A percentile compares a stretch with the other conserved stretches of the same genome.
Evolutionary conservation across 768 basidiomycete genomes (phyloP).

Genomic region (Naematelia aurantialba): DNA sequence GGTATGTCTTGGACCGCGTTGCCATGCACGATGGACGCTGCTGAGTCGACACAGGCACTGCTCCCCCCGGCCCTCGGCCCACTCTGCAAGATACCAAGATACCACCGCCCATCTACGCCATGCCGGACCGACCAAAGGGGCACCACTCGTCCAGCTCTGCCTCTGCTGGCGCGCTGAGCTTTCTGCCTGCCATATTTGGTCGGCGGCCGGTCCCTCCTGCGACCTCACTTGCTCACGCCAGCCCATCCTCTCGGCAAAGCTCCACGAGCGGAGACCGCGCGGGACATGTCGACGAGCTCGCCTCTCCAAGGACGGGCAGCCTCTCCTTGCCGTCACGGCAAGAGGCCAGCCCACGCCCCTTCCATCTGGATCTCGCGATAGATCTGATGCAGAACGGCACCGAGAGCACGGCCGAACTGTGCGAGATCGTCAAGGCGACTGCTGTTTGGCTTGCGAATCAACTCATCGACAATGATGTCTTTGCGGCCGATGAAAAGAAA

Average conservation of each 20-base stretch:
- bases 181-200: conserved; percentile 20
- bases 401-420: conserved; percentile 19
- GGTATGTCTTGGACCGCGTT: conserved; percentile 17
- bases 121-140: conserved; percentile 21
- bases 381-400: conserved; percentile 17
- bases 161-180: conserved; percentile 17
- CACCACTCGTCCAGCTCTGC: conserved; percentile 14
- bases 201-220: conserved; percentile 9
- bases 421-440: conserved; percentile 33
- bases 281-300: background rate
- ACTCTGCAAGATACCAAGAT: background rate
- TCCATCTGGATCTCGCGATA: conserved; percentile 20
- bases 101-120: conserved; percentile 1
- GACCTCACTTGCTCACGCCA: conserved; percentile 1
- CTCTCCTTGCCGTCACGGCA: background rate
- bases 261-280: conserved; percentile 5
- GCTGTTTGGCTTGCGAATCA: conserved; percentile 25
- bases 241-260: background rate
- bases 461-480: conserved; percentile 14
- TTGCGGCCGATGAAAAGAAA: background rate
- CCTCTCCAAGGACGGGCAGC: conserved; percentile 1
- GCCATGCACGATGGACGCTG: background rate
- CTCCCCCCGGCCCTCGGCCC: conserved; percentile 9
- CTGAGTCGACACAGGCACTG: background rate
- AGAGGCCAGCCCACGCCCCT: conserved; percentile 5